These are phyloP conservation scores for Penicillium steckii DNA, from an alignment of 495 filamentous ascomycete species.

Conservation along the genomic window DNA sequence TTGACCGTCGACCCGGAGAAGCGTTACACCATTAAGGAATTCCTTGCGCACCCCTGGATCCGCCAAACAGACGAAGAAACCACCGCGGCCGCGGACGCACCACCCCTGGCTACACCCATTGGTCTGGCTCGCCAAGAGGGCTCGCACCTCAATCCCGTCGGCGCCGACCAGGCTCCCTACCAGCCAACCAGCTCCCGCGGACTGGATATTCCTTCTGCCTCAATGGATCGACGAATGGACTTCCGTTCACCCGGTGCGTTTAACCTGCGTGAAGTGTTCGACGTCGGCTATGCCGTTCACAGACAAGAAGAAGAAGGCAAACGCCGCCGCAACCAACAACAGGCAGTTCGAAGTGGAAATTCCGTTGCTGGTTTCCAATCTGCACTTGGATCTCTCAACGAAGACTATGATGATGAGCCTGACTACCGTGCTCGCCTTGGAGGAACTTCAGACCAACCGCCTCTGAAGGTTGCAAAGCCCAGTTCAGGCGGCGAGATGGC, in stretches of 20 bases:
- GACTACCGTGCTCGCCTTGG: conserved; percentile 39
- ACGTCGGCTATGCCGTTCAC: conserved; percentile 95
- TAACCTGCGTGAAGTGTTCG: conserved; percentile 94
- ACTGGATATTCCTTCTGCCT: conserved; percentile 48
- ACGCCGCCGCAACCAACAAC: conserved; percentile 73
- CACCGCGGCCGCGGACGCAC: conserved; percentile 70
- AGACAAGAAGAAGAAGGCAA: conserved; percentile 95
- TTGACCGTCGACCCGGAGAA: conserved; percentile 90
- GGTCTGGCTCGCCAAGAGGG: conserved; percentile 40
- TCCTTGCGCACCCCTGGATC: conserved; percentile 92
- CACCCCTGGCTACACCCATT: conserved; percentile 71
- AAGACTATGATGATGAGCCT: conserved; percentile 62
- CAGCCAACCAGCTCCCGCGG: conserved; percentile 45
- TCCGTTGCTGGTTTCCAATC: conserved; percentile 40
- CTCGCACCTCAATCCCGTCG: conserved; percentile 32
- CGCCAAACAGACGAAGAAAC: conserved; percentile 72
- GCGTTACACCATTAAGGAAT: conserved; percentile 84
- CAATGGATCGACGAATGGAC: conserved; percentile 70
- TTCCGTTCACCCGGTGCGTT: conserved; percentile 95
- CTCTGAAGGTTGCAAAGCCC: conserved; percentile 67
- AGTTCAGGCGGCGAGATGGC: conserved; percentile 60
- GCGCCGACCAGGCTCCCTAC: conserved; percentile 42
- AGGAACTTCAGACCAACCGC: conserved; percentile 49
- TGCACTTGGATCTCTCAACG: conserved; percentile 67
- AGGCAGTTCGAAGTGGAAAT: conserved; percentile 60